A percentile compares a stretch with the other conserved stretches of the same genome.
Conservation (phyloP, 176 grass and related monocot species). For the Musa itinerans region DNA sequence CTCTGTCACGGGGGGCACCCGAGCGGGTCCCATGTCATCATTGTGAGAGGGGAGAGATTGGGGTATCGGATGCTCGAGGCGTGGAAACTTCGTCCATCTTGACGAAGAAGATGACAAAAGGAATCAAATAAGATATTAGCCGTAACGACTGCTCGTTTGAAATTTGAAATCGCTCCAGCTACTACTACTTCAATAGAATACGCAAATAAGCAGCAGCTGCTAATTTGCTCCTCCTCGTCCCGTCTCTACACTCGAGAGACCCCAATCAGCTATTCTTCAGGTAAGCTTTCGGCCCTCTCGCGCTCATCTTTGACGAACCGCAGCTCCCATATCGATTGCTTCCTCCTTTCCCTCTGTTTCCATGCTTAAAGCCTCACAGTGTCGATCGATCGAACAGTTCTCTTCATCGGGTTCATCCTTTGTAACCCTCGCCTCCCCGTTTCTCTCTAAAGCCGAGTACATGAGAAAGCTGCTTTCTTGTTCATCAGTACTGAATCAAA, state of each 20-base stretch:
- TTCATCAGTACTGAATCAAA: background rate
- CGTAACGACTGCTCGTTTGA: background rate
- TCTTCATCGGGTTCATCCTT: too few species aligned
- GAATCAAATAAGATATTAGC: background rate
- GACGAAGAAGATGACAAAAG: background rate
- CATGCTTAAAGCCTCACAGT: too few species aligned
- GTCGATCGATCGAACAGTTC: background rate
- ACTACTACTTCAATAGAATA: background rate
- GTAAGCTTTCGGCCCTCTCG: background rate
- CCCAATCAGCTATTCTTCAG: background rate
- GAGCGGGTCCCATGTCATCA: too few species aligned
- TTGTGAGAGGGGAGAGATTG: too few species aligned
- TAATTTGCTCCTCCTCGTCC: background rate
- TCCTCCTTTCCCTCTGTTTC: too few species aligned
- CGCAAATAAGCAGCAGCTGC: background rate
- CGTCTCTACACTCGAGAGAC: background rate
- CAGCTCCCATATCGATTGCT: too few species aligned
- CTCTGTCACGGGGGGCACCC: too few species aligned
- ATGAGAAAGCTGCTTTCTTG: background rate
- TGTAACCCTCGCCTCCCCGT: background rate
- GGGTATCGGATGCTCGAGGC: background rate
- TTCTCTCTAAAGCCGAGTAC: background rate
- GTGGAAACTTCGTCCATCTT: background rate
- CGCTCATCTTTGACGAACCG: too few species aligned
- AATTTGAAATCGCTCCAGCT: background rate